phyloP scores from a whole-genome alignment of 1,139 yeast genomes.

The Debaryomyces subglobosus region DNA sequence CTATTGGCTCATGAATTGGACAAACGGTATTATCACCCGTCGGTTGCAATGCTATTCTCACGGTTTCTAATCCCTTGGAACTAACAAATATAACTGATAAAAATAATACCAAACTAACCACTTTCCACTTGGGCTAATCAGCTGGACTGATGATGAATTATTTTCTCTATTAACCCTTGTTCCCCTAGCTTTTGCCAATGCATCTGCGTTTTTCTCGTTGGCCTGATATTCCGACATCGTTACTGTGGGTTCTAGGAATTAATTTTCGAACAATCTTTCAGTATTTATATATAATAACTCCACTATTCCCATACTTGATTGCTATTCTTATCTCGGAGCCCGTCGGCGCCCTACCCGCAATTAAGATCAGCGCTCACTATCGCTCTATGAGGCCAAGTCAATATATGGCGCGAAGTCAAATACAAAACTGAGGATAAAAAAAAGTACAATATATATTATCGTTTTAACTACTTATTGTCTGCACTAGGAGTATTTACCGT shows the following conservation, averaged over 20 bases:
- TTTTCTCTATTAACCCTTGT: not conserved
- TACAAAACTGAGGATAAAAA: not conserved
- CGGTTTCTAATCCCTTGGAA: constrained; percentile 25
- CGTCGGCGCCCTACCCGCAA: not conserved
- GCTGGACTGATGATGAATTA: not conserved
- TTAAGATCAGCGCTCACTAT: not conserved
- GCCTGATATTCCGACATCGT: not conserved
- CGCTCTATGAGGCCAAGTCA: not conserved
- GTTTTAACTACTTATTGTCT: constrained; percentile 12
- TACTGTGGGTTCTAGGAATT: not conserved
- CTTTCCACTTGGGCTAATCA: not conserved
- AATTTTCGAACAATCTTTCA: not conserved
- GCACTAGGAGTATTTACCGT: constrained; percentile 27
- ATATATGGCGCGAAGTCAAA: not conserved
- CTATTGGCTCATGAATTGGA: constrained; percentile 32
- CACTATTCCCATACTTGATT: not conserved
- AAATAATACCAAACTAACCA: not conserved
- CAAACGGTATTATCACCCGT: constrained; percentile 22
- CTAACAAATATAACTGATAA: constrained; percentile 20
- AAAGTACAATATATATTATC: not conserved
- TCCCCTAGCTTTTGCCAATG: not conserved
- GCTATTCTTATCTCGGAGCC: not conserved
- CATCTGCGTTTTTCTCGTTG: not conserved
- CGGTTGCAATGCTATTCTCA: constrained; percentile 26
- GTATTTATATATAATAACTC: not conserved